Evolutionary conservation across 345 rosid genomes (phyloP).

Genomic region (Gossypium turneri): DNA sequence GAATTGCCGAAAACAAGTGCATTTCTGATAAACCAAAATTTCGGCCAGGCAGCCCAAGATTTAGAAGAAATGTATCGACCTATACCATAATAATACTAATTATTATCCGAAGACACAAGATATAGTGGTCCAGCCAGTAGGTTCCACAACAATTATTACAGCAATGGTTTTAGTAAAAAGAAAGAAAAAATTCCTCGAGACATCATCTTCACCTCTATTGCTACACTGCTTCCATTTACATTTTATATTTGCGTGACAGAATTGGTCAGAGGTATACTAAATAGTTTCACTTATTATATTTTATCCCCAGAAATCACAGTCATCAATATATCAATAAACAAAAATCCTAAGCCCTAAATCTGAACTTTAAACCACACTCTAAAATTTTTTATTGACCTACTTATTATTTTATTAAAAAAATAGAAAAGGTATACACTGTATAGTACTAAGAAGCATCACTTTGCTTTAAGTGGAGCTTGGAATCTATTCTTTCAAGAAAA

Average conservation of each 20-base stretch:
- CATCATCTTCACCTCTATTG: not conserved
- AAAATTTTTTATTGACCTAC: too few species aligned
- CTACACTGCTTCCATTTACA: not conserved
- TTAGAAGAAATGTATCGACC: too few species aligned
- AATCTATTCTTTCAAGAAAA: conserved; percentile 17
- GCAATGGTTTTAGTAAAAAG: not conserved
- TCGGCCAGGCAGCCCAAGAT: too few species aligned
- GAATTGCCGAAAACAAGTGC: too few species aligned
- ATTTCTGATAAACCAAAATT: too few species aligned
- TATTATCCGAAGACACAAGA: not conserved
- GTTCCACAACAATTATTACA: not conserved
- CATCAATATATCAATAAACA: not conserved
- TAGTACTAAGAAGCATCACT: not conserved
- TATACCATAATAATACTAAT: not conserved
- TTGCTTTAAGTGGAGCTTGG: too few species aligned
- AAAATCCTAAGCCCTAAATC: too few species aligned
- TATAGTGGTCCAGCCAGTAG: conserved; percentile 13
- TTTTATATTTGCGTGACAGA: conserved; percentile 22
- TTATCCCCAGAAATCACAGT: conserved; percentile 2
- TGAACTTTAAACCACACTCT: too few species aligned
- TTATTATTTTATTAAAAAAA: too few species aligned
- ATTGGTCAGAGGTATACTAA: not conserved
- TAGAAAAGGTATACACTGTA: not conserved
- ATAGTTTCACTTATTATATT: not conserved
- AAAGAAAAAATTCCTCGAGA: not conserved